Conservation (phyloP, 2,329 filamentous ascomycete species). For the Xylaria sp. region DNA sequence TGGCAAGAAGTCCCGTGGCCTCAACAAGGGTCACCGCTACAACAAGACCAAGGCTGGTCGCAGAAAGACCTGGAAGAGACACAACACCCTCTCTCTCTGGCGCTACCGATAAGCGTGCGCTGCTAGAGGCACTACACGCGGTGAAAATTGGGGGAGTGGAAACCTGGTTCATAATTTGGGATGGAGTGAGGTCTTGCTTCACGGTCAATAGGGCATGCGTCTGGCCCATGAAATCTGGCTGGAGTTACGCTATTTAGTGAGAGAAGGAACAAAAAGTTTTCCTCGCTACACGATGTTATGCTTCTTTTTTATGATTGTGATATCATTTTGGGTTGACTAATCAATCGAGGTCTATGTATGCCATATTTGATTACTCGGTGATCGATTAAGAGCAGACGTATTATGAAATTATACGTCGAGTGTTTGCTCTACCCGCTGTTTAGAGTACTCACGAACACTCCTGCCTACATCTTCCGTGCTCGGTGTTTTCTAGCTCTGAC, state of each 20-base stretch:
- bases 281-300: constrained; percentile 29
- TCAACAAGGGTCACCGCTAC: constrained; percentile 99
- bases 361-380: neutral
- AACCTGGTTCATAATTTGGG: constrained; percentile 40
- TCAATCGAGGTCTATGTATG: constrained; percentile 9
- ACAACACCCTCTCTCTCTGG: constrained; percentile 99
- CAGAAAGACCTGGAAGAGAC: constrained; percentile 99
- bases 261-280: constrained; percentile 41
- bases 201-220: constrained; percentile 40
- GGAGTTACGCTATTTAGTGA: constrained; percentile 43
- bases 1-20: constrained; percentile 99
- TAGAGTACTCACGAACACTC: neutral
- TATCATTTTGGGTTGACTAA: constrained; percentile 26
- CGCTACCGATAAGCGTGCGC: constrained; percentile 78
- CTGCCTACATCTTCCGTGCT: neutral
- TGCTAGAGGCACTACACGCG: constrained; percentile 29
- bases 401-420: neutral
- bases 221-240: constrained; percentile 42
- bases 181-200: constrained; percentile 41
- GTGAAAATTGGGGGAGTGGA: constrained; percentile 27
- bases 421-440: neutral
- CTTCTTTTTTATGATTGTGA: constrained; percentile 25
- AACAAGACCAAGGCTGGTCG: constrained; percentile 97
- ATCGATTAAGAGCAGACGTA: neutral
- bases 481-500: too few species aligned